Base-by-base conservation (phyloP, 2,329 filamentous ascomycete species). In the Phialophora chinensis region DNA sequence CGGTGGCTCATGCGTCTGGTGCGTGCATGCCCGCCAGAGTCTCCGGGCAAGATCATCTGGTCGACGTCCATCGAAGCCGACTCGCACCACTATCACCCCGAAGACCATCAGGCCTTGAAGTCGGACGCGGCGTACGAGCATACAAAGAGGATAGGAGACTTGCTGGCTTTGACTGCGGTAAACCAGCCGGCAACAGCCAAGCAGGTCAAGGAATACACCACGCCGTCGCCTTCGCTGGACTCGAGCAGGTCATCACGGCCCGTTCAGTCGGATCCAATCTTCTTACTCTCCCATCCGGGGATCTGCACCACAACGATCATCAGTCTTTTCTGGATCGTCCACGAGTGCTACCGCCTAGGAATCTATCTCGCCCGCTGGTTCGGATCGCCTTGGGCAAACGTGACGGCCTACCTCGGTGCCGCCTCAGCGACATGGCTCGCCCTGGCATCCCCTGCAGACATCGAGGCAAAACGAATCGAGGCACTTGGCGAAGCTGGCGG, bases 351-450 rank as follows among this genome's bases (percentile, higher is more conserved):
- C 27, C 52, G 65, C 1, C 66, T 73, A 1, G 66, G 62, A 4
- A 70, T 72, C 49, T 70, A 69, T 57, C 66, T 96, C 17, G 87
- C 88, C 14, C 91, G 94, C 70, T 88, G 86, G 81, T 76, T 93
- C 29, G 95, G 95, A 57, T 96, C 91, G 2, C 91, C 91, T 11
- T 99, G 95, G 95, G 94, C 98, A 77, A 84, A 86, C 0, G 84
- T 91, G 57, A 85, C 85, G n/a, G 84, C 89, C 0, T 96, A 97
- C 80, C 85, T 86, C 23, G 93, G 90, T 50, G 92, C 93, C 7
- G 85, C 85, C 56, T 87, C 92, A 0, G 86, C 91, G 4, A 89
- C 90, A 27, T 97, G 91, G 90, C 80, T 96, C 6, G 87, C 90
- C 0, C 85, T 98, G 12, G 85, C 89, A 23, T 81, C 87, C 7